Conservation (phyloP, 208 protist genomes). For the Acanthamoeba healyi region DNA sequence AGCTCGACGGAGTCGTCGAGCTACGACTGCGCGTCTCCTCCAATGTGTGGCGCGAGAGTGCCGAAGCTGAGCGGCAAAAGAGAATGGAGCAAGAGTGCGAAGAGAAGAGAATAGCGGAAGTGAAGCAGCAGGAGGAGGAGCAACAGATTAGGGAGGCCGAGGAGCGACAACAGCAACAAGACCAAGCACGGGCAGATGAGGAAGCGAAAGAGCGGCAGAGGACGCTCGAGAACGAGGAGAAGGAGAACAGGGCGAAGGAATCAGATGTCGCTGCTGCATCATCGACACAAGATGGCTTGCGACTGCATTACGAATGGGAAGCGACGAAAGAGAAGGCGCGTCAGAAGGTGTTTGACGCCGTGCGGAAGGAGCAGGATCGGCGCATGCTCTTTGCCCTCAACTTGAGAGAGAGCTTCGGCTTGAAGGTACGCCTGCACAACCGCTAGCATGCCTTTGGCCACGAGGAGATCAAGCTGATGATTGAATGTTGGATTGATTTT, state of each 20-base stretch:
- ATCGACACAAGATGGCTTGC: background rate
- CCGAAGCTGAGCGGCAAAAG: background rate
- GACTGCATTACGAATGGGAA: background rate
- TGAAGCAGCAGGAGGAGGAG: background rate
- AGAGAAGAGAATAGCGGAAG: background rate
- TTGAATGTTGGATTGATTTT: no score
- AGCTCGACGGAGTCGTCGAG: background rate
- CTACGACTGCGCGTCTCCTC: background rate
- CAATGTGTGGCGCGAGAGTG: background rate
- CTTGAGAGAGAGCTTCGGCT: background rate
- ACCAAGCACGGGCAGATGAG: background rate
- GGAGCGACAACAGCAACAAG: background rate
- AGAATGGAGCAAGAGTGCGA: background rate
- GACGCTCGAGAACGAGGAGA: background rate
- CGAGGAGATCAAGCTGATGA: no score
- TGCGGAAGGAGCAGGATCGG: constrained; percentile 3
- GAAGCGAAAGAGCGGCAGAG: background rate
- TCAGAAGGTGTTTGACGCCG: background rate
- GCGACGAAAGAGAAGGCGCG: background rate
- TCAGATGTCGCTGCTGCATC: background rate
- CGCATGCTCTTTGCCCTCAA: background rate
- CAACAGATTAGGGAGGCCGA: background rate
- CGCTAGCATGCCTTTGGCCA: background rate
- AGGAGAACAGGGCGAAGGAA: background rate
- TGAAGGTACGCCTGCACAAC: background rate